phyloP scores from a whole-genome alignment of 495 filamentous ascomycete genomes.

The Penicillium subrubescens region DNA sequence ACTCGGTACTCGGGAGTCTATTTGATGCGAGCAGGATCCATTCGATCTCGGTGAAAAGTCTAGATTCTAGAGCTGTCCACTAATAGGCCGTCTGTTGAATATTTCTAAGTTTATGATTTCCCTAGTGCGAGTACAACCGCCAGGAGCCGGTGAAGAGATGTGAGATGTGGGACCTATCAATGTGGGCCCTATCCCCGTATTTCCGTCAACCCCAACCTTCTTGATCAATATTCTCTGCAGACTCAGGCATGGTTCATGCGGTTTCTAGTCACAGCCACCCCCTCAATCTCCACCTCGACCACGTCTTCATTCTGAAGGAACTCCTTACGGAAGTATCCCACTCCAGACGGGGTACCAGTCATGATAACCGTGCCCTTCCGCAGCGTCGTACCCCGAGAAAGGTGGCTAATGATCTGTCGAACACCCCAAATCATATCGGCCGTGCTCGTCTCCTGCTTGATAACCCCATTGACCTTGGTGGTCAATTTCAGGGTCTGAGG shows the following conservation, averaged over 20 bases:
- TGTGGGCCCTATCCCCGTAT: not conserved
- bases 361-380: constrained; percentile 72
- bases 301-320: constrained; percentile 54
- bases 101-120: not conserved
- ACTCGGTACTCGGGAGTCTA: not conserved
- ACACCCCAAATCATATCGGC: constrained; percentile 74
- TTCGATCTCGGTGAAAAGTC: not conserved
- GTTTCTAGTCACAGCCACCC: constrained; percentile 40
- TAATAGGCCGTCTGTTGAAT: not conserved
- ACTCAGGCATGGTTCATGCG: constrained; percentile 8
- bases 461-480: constrained; percentile 64
- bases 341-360: constrained; percentile 62
- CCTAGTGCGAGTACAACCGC: not conserved
- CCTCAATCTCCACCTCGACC: constrained; percentile 51
- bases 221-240: not conserved
- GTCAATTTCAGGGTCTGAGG: constrained; percentile 60
- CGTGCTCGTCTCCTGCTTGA: constrained; percentile 65
- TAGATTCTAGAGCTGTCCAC: not conserved
- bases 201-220: not conserved
- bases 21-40: no score
- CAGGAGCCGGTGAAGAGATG: not conserved
- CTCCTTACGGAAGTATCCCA: constrained; percentile 42
- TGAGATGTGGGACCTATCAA: not conserved
- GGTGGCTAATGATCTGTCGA: constrained; percentile 62
- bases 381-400: constrained; percentile 70